These are phyloP conservation scores for Lactifluus piperatus DNA, from an alignment of 768 basidiomycete species.

Conservation along the genomic window DNA sequence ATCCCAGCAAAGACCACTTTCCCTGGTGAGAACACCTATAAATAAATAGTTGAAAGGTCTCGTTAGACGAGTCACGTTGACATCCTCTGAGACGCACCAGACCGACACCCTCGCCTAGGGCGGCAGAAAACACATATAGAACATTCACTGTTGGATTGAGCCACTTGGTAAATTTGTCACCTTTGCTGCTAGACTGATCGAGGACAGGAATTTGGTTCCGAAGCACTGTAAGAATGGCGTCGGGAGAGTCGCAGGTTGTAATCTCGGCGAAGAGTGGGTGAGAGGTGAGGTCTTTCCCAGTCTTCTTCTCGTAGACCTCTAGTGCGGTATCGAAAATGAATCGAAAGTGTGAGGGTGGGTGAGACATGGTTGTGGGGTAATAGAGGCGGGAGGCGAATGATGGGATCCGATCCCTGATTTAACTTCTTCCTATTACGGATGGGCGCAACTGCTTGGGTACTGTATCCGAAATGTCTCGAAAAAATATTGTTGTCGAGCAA, in stretches of 20 bases:
- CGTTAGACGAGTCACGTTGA: no score
- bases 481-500: no score
- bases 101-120: neutral
- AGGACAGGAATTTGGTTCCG: neutral
- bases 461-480: no score
- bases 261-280: neutral
- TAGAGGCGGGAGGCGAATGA: no score
- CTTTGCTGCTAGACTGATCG: neutral
- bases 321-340: neutral
- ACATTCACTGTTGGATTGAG: neutral
- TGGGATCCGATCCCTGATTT: no score
- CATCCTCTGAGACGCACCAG: no score
- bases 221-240: neutral
- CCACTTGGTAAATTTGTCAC: neutral
- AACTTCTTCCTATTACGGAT: no score
- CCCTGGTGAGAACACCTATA: neutral
- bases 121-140: neutral
- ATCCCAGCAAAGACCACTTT: neutral
- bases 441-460: no score
- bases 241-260: neutral
- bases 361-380: no score
- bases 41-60: no score
- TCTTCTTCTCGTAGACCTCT: neutral
- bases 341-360: neutral
- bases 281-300: neutral